phyloP scores from a whole-genome alignment of 805 yeast species.

The Vanderwaltozyma yarrowii region DNA sequence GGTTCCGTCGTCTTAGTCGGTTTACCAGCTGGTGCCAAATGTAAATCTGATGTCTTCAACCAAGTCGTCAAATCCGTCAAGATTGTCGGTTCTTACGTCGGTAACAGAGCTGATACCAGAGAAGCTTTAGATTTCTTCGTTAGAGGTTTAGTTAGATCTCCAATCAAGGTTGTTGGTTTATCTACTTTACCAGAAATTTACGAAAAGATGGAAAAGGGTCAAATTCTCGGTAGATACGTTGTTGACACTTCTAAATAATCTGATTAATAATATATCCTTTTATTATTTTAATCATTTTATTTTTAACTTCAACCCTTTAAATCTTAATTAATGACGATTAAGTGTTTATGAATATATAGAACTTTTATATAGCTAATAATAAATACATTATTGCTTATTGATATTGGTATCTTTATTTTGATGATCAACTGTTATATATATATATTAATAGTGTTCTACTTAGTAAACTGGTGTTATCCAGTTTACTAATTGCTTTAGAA shows the following conservation, averaged over 20 bases:
- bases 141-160: conserved; percentile 63
- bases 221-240: conserved; percentile 80
- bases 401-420: too few relatives aligned
- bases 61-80: conserved; percentile 40
- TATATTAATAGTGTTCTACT: too few relatives aligned
- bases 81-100: conserved; percentile 42
- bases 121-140: conserved; percentile 70
- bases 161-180: conserved; percentile 67
- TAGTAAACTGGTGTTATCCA: too few relatives aligned
- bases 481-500: too few relatives aligned
- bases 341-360: conserved; percentile 2
- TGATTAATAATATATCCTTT: conserved; percentile 1
- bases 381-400: too few relatives aligned
- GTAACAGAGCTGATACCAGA: conserved; percentile 40
- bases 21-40: conserved; percentile 43
- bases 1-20: conserved; percentile 59
- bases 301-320: background rate
- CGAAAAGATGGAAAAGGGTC: conserved; percentile 72
- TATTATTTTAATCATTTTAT: background rate
- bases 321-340: conserved; percentile 1
- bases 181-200: conserved; percentile 60
- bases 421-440: too few relatives aligned
- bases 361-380: background rate
- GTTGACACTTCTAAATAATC: conserved; percentile 59
- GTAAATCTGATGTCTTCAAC: conserved; percentile 36